A percentile compares a stretch with the other conserved stretches of the same genome.
Conservation (phyloP, 1,284 basidiomycete species). For the Taiwanofungus camphoratus region DNA sequence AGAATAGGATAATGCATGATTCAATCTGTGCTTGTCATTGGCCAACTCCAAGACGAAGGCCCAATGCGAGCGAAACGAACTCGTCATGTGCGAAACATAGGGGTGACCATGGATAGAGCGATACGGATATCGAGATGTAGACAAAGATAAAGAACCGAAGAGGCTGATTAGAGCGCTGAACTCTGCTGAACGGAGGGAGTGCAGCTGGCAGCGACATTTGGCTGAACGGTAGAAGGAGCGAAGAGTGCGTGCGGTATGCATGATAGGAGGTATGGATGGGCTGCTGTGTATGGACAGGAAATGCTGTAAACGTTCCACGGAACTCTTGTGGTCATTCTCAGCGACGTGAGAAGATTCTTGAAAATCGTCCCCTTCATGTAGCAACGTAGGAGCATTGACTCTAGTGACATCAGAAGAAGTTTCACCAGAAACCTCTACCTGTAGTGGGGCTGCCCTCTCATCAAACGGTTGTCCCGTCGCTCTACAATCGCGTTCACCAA, state of each 20-base stretch:
- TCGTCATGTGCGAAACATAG: conserved; percentile 19
- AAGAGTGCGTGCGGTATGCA: conserved; percentile 26
- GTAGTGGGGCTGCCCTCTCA: too few relatives aligned
- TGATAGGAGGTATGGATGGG: conserved; percentile 16
- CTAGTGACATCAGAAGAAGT: too few relatives aligned
- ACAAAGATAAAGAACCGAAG: conserved; percentile 38
- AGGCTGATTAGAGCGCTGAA: conserved; percentile 35
- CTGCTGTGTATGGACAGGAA: conserved; percentile 4
- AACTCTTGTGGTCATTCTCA: too few relatives aligned
- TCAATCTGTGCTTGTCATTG: conserved; percentile 25
- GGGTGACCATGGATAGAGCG: conserved; percentile 21
- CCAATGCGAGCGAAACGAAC: conserved; percentile 29
- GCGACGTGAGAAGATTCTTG: too few relatives aligned
- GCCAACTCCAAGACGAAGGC: conserved; percentile 24
- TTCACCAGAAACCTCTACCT: too few relatives aligned
- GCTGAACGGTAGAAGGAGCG: conserved; percentile 30
- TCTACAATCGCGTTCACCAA: too few relatives aligned
- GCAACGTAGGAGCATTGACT: too few relatives aligned
- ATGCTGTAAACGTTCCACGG: background rate
- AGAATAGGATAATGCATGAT: conserved; percentile 22
- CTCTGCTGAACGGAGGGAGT: conserved; percentile 25
- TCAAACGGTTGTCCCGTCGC: too few relatives aligned
- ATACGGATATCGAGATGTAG: conserved; percentile 12
- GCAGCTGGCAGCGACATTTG: conserved; percentile 8
- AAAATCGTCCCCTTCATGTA: too few relatives aligned